phyloP scores from a whole-genome alignment of 1,139 yeast genomes.

The Kodamaea derodonti region DNA sequence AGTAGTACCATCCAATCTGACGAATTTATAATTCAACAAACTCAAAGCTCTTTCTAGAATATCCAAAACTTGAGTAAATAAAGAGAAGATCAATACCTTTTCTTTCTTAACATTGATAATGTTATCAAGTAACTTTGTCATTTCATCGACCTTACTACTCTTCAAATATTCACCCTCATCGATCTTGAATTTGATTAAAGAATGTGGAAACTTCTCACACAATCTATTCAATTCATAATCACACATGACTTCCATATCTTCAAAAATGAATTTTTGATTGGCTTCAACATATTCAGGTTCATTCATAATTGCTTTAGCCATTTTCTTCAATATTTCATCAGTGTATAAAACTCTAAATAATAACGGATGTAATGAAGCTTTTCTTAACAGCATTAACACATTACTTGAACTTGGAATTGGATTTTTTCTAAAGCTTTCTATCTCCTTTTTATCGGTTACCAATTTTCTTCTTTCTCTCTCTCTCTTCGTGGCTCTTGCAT shows the following conservation, averaged over 20 bases:
- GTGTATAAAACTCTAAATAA: conserved; percentile 60
- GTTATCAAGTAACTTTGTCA: conserved; percentile 55
- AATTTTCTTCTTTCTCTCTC: conserved; percentile 50
- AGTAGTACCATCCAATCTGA: conserved; percentile 91
- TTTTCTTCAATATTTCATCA: conserved; percentile 50
- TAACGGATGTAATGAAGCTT: conserved; percentile 73
- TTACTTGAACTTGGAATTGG: conserved; percentile 45
- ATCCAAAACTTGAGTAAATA: conserved; percentile 89
- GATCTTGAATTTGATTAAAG: conserved; percentile 54
- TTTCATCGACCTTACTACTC: conserved; percentile 70
- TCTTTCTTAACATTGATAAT: conserved; percentile 55
- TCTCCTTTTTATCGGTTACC: conserved; percentile 33
- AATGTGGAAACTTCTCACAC: conserved; percentile 68
- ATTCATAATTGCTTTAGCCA: conserved; percentile 75
- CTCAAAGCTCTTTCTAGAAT: conserved; percentile 76
- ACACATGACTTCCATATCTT: conserved; percentile 95
- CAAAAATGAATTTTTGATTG: conserved; percentile 67
- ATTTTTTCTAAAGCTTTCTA: conserved; percentile 31
- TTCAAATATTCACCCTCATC: conserved; percentile 58
- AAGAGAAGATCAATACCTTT: conserved; percentile 78
- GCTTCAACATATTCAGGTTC: conserved; percentile 81
- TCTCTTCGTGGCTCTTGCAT: conserved; percentile 40
- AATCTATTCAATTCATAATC: conserved; percentile 81
- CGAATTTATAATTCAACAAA: conserved; percentile 61
- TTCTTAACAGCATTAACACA: conserved; percentile 66